A percentile compares a stretch with the other conserved stretches of the same genome.
Conservation (phyloP, 75 land plant species). For the Cryptomeria japonica region DNA sequence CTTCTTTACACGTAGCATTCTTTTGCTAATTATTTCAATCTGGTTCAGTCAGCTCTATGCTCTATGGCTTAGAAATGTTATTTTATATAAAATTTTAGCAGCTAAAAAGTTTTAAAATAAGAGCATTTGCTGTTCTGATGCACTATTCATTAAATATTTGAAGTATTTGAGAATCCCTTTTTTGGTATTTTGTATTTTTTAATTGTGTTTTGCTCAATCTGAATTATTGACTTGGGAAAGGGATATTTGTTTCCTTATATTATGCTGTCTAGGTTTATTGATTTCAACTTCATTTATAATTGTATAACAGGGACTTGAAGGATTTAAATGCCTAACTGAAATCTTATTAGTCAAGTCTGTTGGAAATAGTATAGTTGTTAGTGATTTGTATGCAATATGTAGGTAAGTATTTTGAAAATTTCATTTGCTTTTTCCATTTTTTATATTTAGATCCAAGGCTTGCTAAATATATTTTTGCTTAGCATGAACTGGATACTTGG, state of each 20-base stretch:
- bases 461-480: not conserved
- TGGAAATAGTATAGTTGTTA: not conserved
- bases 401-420: not conserved
- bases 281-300: not conserved
- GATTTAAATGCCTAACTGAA: not conserved
- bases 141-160: not conserved
- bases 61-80: not conserved
- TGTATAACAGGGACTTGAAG: not conserved
- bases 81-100: too few species aligned
- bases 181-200: not conserved
- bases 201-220: not conserved
- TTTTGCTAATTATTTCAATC: too few species aligned
- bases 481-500: not conserved
- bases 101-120: not conserved
- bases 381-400: not conserved
- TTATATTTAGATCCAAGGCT: not conserved
- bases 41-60: not conserved
- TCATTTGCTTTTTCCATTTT: not conserved
- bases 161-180: not conserved
- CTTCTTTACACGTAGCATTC: too few species aligned
- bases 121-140: not conserved
- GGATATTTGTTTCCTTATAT: not conserved
- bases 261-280: not conserved
- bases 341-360: not conserved
- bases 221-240: not conserved